Conservation (phyloP, 371 early-diverging fungal genomes). For the Amoeboaphelidium occidentale region DNA sequence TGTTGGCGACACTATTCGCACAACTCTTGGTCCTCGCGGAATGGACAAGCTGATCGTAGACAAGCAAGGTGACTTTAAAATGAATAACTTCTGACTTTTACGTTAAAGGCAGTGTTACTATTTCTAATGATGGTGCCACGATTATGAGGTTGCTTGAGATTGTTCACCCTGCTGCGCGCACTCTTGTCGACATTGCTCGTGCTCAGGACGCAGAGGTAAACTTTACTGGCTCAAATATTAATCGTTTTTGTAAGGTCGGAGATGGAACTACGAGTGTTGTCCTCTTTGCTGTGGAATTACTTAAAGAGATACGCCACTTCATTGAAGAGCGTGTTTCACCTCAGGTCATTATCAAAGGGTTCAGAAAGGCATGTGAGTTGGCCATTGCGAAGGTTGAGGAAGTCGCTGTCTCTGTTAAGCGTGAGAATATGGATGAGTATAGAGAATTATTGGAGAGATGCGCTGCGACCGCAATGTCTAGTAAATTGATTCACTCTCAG, state of each 20-base stretch:
- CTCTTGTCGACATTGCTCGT: conserved; percentile 90
- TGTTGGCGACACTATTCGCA: conserved; percentile 84
- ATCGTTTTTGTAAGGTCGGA: conserved; percentile 36
- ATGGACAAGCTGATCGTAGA: conserved; percentile 99
- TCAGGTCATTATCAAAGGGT: conserved; percentile 80
- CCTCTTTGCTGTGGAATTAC: conserved; percentile 85
- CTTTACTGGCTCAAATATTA: conserved; percentile 1
- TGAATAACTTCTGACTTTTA: neutral
- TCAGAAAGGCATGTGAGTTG: conserved; percentile 58
- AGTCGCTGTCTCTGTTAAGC: conserved; percentile 47
- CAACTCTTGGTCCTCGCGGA: conserved; percentile 97
- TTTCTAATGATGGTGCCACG: conserved; percentile 99
- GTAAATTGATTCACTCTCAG: conserved; percentile 93
- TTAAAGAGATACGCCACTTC: conserved; percentile 75
- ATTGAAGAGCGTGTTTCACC: conserved; percentile 92
- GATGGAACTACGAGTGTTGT: conserved; percentile 99
- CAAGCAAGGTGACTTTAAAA: conserved; percentile 31
- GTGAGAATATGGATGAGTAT: conserved; percentile 52
- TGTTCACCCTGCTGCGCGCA: conserved; percentile 96
- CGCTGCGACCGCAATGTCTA: conserved; percentile 94
- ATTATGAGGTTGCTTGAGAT: conserved; percentile 95
- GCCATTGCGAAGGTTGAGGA: conserved; percentile 68
- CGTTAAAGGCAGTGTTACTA: conserved; percentile 54
- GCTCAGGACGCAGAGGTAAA: conserved; percentile 97
- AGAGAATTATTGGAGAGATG: conserved; percentile 79